A percentile compares a stretch with the other conserved stretches of the same genome.
Evolutionary conservation across 2,329 filamentous ascomycete genomes (phyloP).

Genomic region (Fusarium sp.): DNA sequence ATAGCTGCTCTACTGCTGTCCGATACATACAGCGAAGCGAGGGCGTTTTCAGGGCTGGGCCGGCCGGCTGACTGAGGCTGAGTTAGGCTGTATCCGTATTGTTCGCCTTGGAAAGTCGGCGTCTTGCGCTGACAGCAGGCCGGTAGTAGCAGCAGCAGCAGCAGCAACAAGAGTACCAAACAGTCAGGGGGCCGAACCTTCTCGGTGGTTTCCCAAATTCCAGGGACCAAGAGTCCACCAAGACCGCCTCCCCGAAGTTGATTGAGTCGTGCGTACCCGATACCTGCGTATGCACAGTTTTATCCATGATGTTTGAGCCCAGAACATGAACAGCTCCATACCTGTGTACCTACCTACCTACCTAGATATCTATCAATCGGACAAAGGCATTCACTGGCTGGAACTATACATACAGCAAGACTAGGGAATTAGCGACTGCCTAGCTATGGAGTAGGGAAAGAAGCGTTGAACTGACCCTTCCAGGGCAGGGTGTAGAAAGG

Average conservation of each 20-base stretch:
- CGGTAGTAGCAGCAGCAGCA: not conserved
- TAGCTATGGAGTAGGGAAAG: too few relatives aligned
- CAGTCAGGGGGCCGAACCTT: slow-evolving; percentile 1
- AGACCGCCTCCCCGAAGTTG: slow-evolving; percentile 14
- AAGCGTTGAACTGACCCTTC: too few relatives aligned
- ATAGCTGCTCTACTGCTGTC: not conserved
- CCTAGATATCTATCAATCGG: slow-evolving; percentile 3
- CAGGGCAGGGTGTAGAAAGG: too few relatives aligned
- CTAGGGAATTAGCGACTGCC: too few relatives aligned
- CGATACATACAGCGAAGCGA: not conserved
- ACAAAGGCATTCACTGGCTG: not conserved
- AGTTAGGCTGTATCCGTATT: slow-evolving; percentile 11
- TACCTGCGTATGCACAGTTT: slow-evolving; percentile 8
- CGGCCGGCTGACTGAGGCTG: slow-evolving; percentile 7
- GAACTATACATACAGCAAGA: not conserved
- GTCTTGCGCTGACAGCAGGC: not conserved
- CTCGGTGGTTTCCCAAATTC: slow-evolving; percentile 6
- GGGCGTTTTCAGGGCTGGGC: too few relatives aligned
- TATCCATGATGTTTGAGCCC: slow-evolving; percentile 30
- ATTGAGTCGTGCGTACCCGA: not conserved
- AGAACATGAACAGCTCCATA: slow-evolving; percentile 23
- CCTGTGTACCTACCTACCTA: too few relatives aligned
- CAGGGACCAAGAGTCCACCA: not conserved
- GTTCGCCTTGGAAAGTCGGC: not conserved
- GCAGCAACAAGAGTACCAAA: too few relatives aligned